These are phyloP conservation scores for Rutstroemia sp. DNA, from an alignment of 2,329 filamentous ascomycete genomes.

Conservation along the genomic window DNA sequence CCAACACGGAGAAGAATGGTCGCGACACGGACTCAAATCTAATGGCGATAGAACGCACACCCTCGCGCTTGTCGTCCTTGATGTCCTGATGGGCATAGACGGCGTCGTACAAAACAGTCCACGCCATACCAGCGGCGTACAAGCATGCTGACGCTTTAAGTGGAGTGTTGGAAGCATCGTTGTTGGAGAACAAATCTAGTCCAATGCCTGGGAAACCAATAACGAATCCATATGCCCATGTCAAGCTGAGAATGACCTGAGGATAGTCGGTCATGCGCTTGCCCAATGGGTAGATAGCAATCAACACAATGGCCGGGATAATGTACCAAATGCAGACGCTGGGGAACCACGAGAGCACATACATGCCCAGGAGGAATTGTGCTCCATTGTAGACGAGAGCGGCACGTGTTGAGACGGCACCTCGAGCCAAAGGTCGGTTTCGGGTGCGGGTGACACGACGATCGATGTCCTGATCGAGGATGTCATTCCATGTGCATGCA, in stretches of 20 bases:
- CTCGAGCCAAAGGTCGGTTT: neutral
- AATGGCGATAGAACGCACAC: slow-evolving; percentile 5
- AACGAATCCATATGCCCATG: neutral
- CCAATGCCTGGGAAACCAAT: neutral
- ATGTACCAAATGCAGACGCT: neutral
- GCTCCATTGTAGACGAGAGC: neutral
- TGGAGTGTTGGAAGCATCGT: neutral
- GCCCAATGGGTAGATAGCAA: slow-evolving; percentile 2
- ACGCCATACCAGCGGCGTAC: neutral
- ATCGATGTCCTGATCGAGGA: slow-evolving; percentile 1
- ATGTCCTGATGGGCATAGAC: slow-evolving; percentile 12
- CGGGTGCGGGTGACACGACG: neutral
- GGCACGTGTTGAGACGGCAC: neutral
- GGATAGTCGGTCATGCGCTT: slow-evolving; percentile 10
- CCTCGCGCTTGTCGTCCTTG: slow-evolving; percentile 8
- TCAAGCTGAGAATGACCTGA: slow-evolving; percentile 10
- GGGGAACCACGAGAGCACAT: neutral
- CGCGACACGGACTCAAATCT: neutral
- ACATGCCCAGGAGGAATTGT: neutral
- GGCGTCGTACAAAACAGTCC: slow-evolving; percentile 10
- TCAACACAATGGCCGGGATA: neutral
- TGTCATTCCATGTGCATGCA: slow-evolving; percentile 4
- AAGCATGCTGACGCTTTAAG: neutral
- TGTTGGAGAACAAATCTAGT: neutral
- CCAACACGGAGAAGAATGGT: neutral